Base-by-base conservation (phyloP, 2,329 filamentous ascomycete species). In the Sclerotinia nivalis region DNA sequence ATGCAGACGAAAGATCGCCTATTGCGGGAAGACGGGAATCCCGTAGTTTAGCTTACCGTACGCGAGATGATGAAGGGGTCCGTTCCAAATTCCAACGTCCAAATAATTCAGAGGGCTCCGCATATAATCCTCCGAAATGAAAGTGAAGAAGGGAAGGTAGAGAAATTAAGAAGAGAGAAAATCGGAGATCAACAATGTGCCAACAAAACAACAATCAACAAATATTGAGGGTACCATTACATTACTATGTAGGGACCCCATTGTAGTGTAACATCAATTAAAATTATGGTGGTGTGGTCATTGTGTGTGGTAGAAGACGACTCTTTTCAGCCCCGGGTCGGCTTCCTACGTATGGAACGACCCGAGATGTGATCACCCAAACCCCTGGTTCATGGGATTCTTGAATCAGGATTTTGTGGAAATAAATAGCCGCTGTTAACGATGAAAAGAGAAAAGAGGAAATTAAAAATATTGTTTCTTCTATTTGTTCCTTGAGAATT, bases 291-390 rank as follows among this genome's bases (percentile, higher is more conserved):
- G 40, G 4, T 37, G 12, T 37, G 25, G 37, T 49, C 9, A 37
- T 47, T 55, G 55, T 40, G 59, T 69, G 54, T 45, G 20, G 54
- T 40, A 58, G 12, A 7, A 37, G 22, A 43, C 54, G 70, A 25
- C 65, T 43, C 54, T 59, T 40, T 68, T n/a, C 31, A 62, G 45
- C 45, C 45, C 10, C 55, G 56, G 66, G 31, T 68, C 56, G 66
- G 66, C 66, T 68, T 62, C 34, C 45, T 62, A 18, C 10, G n/a
- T 68, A 70, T 72, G 73, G 71, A 69, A 73, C 75, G 72, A 73
- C 72, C 74, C 73, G 74, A 74, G 71, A 71, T 66, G 66, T 66
- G 73, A 75, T 75, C 73, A 71, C 69, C 73, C 73, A 61, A 68
- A 74, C 56, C 70, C 74, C 74, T 73, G 72, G 73, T 72, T 72